A percentile compares a stretch with the other conserved stretches of the same genome.
Evolutionary conservation across 1,284 basidiomycete genomes (phyloP).

Genomic region (Pterula multifida): DNA sequence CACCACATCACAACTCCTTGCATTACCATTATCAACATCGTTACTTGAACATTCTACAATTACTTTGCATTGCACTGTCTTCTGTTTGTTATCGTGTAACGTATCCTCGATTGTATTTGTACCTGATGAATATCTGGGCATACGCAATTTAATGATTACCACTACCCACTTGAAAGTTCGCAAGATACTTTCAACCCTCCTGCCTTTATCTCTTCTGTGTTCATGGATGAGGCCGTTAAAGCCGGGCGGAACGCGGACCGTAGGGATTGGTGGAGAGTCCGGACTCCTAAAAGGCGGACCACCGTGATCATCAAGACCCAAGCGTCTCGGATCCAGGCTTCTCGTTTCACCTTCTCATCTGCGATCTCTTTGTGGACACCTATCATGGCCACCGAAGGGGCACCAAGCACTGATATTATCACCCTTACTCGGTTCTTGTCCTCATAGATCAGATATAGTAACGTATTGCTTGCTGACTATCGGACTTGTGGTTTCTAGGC

Average conservation of each 20-base stretch:
- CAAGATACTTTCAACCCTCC: too few species aligned
- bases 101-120: too few species aligned
- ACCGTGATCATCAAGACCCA: not conserved
- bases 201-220: too few species aligned
- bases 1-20: too few species aligned
- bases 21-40: too few species aligned
- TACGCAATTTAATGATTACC: too few species aligned
- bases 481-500: slow-evolving; percentile 39
- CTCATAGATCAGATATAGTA: slow-evolving; percentile 2
- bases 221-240: not conserved
- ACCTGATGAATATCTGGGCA: too few species aligned
- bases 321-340: slow-evolving; percentile 6
- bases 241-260: not conserved
- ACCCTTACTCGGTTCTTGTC: slow-evolving; percentile 64
- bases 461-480: not conserved
- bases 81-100: too few species aligned
- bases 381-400: slow-evolving; percentile 52
- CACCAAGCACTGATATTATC: slow-evolving; percentile 78
- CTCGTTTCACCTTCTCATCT: not conserved
- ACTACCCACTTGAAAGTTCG: too few species aligned
- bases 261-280: too few species aligned
- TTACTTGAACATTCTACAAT: too few species aligned
- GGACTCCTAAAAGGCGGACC: not conserved
- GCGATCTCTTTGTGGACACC: not conserved
- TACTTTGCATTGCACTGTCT: too few species aligned